Base-by-base conservation (phyloP, 345 rosid species). In the Camelina neglecta region DNA sequence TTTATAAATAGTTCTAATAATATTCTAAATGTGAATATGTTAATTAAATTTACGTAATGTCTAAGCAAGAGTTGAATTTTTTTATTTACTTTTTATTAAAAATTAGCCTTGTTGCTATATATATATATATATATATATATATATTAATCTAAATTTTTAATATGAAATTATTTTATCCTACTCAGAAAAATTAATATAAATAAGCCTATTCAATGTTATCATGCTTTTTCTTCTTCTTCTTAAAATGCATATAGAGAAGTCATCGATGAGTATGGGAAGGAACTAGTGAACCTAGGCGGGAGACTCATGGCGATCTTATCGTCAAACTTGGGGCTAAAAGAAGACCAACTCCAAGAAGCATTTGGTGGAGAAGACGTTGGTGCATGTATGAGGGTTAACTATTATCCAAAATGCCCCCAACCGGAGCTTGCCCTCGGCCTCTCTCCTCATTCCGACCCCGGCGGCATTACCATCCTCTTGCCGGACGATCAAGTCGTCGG, bases 401-500 rank as follows among this genome's bases (percentile, higher is more conserved):
- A 86, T 75, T 95, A 92, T 72, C 97, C 99, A 0, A 92, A 84
- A 60, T 95, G 99, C 58, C 99, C 97, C 2, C 91, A 89, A 31
- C 97, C 99, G 1, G 93, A 89, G 51, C 68, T 95, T 57, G 80
- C 98, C 5, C 89, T 92, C 1, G 97, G 98, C 5, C 80, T 92
- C 38, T 92, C 98, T 1, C 77, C 97, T 0, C 98, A 94, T 76
- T 92, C 98, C 3, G 98, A 94, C 58, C 97, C 98, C 1, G 97
- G 97, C 3, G 97, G 97, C 68, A 44, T 92, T 81, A 94, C 98
- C 48, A 36, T 94, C 26, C 86, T 94, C 55, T 76, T 92, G 58
- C 96, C 97, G 11, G 97, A 92, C 55, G 67, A 83, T 55, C 73
- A 88, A 9, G 95, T 92, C 4, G 12, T 83, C 4, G 98, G 98